Evolutionary conservation across 2,329 filamentous ascomycete species (phyloP), one percentile per base, ranked within the genome.

Genomic region (Clonostachys rosea): DNA sequence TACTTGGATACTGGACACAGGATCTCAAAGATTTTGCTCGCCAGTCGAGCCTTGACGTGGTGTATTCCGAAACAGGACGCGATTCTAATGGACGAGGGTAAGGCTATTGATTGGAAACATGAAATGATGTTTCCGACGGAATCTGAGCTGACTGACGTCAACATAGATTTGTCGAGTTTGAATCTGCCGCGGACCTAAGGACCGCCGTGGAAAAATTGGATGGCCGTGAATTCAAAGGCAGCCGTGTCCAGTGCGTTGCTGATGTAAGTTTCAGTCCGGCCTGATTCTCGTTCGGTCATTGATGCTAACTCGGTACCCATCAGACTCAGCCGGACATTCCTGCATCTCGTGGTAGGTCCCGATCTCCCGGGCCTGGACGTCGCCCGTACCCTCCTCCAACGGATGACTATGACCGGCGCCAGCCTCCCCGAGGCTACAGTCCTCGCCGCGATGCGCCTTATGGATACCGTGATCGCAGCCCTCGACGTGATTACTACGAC

Each of bases 1-100:
- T 89, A 94, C 87, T 79, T 80, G 81, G 80, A 81, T 71, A 79
- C 78, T 84, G 79, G 79, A 75, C 85, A 74, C 91, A 99, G 94
- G 94, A 99, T 72, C 84, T 99, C 47, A 99, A 99, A 88, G 94
- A 99, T 70, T 99, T 99, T 73, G 94, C 94, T 53, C 91, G 94
- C 66, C 89, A 95, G 70, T 95, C 92, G 68, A 91, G 91, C 70
- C 82, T 96, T 69, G 94, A 97, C 68, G 94, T 99, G 56, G 94
- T 99, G 62, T 99, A 96, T 69, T 96, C 91, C 55, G 94, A 99
- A 74, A 95, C 95, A 51, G 87, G 86, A 59, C 91, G 92, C 61
- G 91, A 95, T 65, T 87, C 87, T 56, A 90, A 95, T 66, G 90
- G 91, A 56, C 89, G 88, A 81, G 92, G 92, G 91, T 96, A 71